A percentile compares a stretch with the other conserved stretches of the same genome.
Evolutionary conservation across 2,329 filamentous ascomycete species (phyloP).

Genomic region (Sporothrix luriei): DNA sequence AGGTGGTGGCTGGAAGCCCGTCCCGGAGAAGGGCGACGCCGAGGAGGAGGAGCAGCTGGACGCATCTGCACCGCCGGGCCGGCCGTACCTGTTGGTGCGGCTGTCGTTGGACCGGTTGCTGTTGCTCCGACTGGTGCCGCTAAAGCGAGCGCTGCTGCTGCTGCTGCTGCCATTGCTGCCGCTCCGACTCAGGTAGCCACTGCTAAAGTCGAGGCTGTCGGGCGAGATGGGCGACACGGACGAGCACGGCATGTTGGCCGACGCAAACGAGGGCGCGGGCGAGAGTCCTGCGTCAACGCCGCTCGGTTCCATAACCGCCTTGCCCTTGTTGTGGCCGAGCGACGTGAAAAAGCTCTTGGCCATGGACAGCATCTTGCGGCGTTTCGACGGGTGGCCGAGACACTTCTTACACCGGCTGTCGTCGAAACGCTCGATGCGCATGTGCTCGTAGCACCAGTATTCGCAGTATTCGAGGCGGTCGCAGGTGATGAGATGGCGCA

Average conservation of each 20-base stretch:
- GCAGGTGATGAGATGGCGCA: conserved; percentile 56
- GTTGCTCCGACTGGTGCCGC: conserved; percentile 18
- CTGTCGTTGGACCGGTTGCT: conserved; percentile 33
- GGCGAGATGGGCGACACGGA: conserved; percentile 19
- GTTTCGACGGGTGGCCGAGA: conserved; percentile 54
- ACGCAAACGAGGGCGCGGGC: conserved; percentile 18
- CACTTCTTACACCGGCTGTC: conserved; percentile 56
- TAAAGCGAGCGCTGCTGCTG: conserved; percentile 14
- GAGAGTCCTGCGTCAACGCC: conserved; percentile 9
- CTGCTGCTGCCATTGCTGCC: conserved; percentile 28
- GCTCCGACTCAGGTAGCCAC: conserved; percentile 28
- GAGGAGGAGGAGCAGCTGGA: conserved; percentile 15
- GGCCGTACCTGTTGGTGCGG: conserved; percentile 28
- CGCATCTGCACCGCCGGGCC: neutral
- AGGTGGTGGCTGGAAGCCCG: conserved; percentile 48
- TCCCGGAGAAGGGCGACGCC: conserved; percentile 7
- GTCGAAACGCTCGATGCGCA: conserved; percentile 55
- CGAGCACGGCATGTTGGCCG: conserved; percentile 8
- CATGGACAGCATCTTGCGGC: conserved; percentile 55
- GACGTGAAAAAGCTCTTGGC: conserved; percentile 59
- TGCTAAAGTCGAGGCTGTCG: conserved; percentile 21
- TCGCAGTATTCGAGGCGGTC: conserved; percentile 53
- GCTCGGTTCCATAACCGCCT: conserved; percentile 38
- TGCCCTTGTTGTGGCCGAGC: conserved; percentile 52
- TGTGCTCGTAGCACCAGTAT: conserved; percentile 61